Evolutionary conservation across 2,329 filamentous ascomycete genomes (phyloP), one percentile per base, ranked within the genome.

Genomic region (Metarhizium album): DNA sequence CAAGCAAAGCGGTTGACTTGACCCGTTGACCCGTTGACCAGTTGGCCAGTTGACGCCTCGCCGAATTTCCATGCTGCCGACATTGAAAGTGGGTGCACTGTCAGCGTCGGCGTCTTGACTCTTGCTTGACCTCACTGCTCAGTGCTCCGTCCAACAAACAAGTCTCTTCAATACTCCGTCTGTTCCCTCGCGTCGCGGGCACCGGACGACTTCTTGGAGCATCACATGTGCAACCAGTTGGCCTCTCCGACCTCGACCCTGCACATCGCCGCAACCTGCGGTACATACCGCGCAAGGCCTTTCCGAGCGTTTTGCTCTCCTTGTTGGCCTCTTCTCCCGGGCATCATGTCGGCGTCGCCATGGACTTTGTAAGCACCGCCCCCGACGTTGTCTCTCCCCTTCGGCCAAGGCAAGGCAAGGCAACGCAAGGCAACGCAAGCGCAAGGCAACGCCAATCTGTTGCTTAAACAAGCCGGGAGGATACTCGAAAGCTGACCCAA

Each of bases 321-420:
- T 46, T 31, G 38, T 29, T 20, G 47, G n/a, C 35, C 48, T 33
- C 27, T 29, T 24, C 27, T 53, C 46, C 51, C 49, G 57, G 75
- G 70, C 62, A 78, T 76, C 74, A 68, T 66, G 68, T 64, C 64
- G 62, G 62, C 59, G 65, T 64, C 66, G 67, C 62, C 62, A 80
- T 80, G 76, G 76, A 80, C 67, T 80, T 80, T 70, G 76, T 80
- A 57, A 69, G 75, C 53, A 51, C 37, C 37, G 7, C 37, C 37
- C 14, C 6, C 16, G 7, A 18, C 11, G 7, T 29, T 1, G 7
- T 29, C 37, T 6, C 18, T 16, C 37, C 7, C 37, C 16, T 16
- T 1, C 8, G 16, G n/a, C 37, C 20, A 40, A 18, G 37, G n/a
- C n/a, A n/a, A n/a, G n/a, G n/a, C n/a, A n/a, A n/a, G n/a, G n/a